Evolutionary conservation across 495 filamentous ascomycete genomes (phyloP).

Genomic region (Podospora didyma): DNA sequence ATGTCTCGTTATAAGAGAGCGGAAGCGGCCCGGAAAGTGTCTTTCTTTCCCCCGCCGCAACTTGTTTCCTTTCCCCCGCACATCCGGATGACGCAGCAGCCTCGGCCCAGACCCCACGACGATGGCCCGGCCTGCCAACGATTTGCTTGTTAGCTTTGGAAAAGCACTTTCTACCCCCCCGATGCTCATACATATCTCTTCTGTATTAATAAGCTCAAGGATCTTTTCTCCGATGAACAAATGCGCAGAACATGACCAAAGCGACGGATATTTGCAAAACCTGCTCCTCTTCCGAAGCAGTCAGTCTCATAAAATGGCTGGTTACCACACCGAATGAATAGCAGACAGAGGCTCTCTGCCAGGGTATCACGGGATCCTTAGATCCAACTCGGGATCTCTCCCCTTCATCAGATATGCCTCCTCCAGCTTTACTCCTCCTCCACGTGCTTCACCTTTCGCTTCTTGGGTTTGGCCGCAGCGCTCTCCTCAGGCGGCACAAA

Average conservation of each 20-base stretch:
- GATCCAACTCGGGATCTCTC: slow-evolving; percentile 5
- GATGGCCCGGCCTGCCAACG: background rate
- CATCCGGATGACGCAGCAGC: slow-evolving; percentile 16
- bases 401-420: background rate
- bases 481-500: slow-evolving; percentile 81
- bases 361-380: slow-evolving; percentile 28
- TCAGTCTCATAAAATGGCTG: too few species aligned
- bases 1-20: background rate
- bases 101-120: slow-evolving; percentile 20
- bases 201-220: too few species aligned
- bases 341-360: slow-evolving; percentile 11
- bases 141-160: too few species aligned
- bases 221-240: too few species aligned
- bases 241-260: too few species aligned
- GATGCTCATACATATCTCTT: background rate
- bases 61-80: slow-evolving; percentile 16
- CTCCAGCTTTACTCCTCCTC: slow-evolving; percentile 19
- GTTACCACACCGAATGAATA: background rate
- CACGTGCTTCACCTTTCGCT: slow-evolving; percentile 52
- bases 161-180: too few species aligned
- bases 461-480: slow-evolving; percentile 55
- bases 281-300: too few species aligned
- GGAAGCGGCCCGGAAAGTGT: background rate
- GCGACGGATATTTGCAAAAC: too few species aligned
- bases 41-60: background rate